Percentiles rank a stretch among this genome's conserved stretches.
These are phyloP conservation scores for Casaregolazyma lundiana DNA, from an alignment of 1,139 yeast genomes.

Conservation along the genomic window DNA sequence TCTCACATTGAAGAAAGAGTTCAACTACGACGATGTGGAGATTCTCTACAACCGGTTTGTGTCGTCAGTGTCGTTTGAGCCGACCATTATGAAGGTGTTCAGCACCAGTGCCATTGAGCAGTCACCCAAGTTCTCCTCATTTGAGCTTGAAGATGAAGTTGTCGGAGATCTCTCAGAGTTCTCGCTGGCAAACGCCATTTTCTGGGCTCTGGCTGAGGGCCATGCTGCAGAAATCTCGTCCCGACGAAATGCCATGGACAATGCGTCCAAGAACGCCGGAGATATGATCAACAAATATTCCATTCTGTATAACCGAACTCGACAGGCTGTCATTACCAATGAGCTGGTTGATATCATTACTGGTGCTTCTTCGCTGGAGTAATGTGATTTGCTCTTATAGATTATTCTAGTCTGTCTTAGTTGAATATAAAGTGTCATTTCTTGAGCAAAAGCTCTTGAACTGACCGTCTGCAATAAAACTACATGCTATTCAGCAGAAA, in stretches of 20 bases:
- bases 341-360: conserved; percentile 99
- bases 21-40: conserved; percentile 65
- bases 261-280: conserved; percentile 99
- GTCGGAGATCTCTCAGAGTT: conserved; percentile 61
- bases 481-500: too few species aligned
- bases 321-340: conserved; percentile 99
- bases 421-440: too few species aligned
- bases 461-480: too few species aligned
- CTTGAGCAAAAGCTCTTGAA: too few species aligned
- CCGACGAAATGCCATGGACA: conserved; percentile 99
- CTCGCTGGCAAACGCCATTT: conserved; percentile 83
- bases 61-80: conserved; percentile 87
- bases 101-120: conserved; percentile 69
- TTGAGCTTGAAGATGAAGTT: conserved; percentile 73
- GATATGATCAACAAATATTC: conserved; percentile 96
- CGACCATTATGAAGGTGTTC: conserved; percentile 63
- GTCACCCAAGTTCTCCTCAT: conserved; percentile 83
- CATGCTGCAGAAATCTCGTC: conserved; percentile 98
- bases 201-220: conserved; percentile 95
- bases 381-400: conserved; percentile 25
- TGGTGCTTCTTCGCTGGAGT: conserved; percentile 98
- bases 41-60: conserved; percentile 83
- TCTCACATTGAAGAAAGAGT: conserved; percentile 43
- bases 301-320: conserved; percentile 97
- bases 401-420: background rate